Evolutionary conservation across 1,139 yeast genomes (phyloP).

Genomic region (Casaregolazyma suthepensis): DNA sequence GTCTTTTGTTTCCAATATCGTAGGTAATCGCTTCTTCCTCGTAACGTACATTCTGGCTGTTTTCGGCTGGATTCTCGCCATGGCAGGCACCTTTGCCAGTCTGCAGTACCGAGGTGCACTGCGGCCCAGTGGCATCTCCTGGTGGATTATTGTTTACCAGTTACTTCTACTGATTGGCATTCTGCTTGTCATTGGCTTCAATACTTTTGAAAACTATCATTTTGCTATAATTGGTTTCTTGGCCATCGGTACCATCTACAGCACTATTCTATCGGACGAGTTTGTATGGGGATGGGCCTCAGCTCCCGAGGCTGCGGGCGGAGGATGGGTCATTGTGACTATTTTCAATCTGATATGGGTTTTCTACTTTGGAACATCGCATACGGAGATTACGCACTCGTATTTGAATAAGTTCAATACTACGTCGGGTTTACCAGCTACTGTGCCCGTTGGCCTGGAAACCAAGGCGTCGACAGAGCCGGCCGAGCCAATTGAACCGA

Average conservation of each 20-base stretch:
- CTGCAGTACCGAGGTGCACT: background rate
- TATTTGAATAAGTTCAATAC: background rate
- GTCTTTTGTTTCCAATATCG: background rate
- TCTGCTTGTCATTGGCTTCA: constrained; percentile 56
- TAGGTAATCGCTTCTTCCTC: background rate
- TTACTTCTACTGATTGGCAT: constrained; percentile 53
- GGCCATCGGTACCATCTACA: constrained; percentile 68
- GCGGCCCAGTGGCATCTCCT: constrained; percentile 46
- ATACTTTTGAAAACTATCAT: constrained; percentile 66
- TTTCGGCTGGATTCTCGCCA: constrained; percentile 70
- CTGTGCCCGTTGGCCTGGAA: background rate
- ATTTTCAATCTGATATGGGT: constrained; percentile 74
- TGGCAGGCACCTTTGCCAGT: constrained; percentile 73
- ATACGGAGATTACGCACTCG: constrained; percentile 41
- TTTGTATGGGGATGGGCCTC: constrained; percentile 62
- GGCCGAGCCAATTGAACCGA: background rate
- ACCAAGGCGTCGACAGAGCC: background rate
- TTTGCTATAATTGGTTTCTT: constrained; percentile 51
- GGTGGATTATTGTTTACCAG: constrained; percentile 97
- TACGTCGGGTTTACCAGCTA: background rate
- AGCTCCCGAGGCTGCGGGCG: constrained; percentile 81
- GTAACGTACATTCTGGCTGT: constrained; percentile 18
- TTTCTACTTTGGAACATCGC: constrained; percentile 60
- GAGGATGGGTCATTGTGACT: constrained; percentile 80
- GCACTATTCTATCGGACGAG: constrained; percentile 74